Evolutionary conservation across 441 rosid species (phyloP), one percentile per base, ranked within the genome.

Genomic region (Adansonia grandidieri): DNA sequence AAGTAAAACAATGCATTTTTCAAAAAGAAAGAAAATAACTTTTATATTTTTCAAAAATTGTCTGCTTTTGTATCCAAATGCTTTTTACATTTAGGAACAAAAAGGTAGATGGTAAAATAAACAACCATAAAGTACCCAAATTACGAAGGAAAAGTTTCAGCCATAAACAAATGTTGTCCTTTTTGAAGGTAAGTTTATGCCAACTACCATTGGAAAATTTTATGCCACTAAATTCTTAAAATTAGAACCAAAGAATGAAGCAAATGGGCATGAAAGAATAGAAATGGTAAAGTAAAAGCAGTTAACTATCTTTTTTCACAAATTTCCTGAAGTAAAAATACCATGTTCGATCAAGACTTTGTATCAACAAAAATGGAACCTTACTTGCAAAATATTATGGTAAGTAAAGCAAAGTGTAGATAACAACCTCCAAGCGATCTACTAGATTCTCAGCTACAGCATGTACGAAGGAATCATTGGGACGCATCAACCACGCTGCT

Each of bases 391-490:
- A 50, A 71, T 14, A 51, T 13, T 28, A 71, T 7, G 32, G 15
- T 14, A 72, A 6, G 11, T 13, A 44, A 44, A 60, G 74, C 64
- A 65, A 11, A 19, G 13, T 61, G 28, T 24, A 20, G 68, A 19
- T 48, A 13, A n/a, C 0, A 79, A 93, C 99, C 98, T 94, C 93
- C 85, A 96, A 82, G 71, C 98, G 98, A 82, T 96, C 99, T 80
- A 93, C 75, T 0, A 96, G 81, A 86, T 94, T 94, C 77, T 94
- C 98, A 7, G 99, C 98, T 80, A 94, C 99, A 70, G 97, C 91
- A 71, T 93, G 91, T n/a, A 91, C 81, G 77, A 94, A 89, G 15
- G 90, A 81, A 82, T 96, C 96, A 62, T 84, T 80, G 20, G 91
- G 82, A 40, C 86, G 85, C 91, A 84, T 87, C 79, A 92, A 84